Evolutionary conservation across 2,329 filamentous ascomycete genomes (phyloP).

Genomic region (Colletotrichum tamarilloi): DNA sequence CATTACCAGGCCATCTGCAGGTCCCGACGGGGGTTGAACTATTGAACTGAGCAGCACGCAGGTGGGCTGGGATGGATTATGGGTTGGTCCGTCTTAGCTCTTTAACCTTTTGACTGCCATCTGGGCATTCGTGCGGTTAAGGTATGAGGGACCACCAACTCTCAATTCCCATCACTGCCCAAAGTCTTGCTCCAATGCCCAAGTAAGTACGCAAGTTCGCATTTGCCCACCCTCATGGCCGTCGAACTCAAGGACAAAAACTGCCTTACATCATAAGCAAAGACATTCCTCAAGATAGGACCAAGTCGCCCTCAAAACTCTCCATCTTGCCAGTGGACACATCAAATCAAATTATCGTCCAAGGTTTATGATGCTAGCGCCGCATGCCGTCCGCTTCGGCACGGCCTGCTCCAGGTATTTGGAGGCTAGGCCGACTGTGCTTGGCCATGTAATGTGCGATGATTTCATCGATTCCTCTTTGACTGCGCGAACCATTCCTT

Average conservation of each 20-base stretch:
- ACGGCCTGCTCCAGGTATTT: neutral
- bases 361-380: neutral
- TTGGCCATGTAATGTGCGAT: conserved; percentile 15
- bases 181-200: neutral
- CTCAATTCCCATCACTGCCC: neutral
- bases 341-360: neutral
- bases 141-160: neutral
- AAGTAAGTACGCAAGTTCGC: neutral
- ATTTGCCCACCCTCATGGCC: too few species aligned
- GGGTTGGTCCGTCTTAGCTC: neutral
- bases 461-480: conserved; percentile 27
- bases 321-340: neutral
- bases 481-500: neutral
- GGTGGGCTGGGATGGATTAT: neutral
- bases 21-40: neutral
- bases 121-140: neutral
- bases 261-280: neutral
- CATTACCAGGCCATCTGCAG: neutral
- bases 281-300: neutral
- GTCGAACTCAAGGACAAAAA: too few species aligned
- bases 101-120: neutral
- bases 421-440: conserved; percentile 2
- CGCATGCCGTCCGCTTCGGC: neutral
- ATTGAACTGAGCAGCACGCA: neutral
- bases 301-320: neutral